These are phyloP conservation scores for Ceriops decandra DNA, from an alignment of 345 rosid genomes.

Conservation along the genomic window DNA sequence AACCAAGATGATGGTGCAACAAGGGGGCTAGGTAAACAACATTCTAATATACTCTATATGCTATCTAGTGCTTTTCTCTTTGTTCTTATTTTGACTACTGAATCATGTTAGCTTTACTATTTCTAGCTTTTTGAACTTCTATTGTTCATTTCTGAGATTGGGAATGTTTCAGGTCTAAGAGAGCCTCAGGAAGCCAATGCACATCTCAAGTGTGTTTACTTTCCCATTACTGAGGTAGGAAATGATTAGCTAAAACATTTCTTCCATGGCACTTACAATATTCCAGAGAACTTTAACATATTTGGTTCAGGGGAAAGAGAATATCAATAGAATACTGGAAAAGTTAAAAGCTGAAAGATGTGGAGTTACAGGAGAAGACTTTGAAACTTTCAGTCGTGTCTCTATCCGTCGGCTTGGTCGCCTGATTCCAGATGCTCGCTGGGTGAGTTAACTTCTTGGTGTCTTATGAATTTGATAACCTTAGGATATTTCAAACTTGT, in stretches of 20 bases:
- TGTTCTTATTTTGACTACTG: not conserved
- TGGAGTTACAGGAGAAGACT: conserved; percentile 39
- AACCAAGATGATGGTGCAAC: conserved; percentile 10
- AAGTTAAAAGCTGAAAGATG: conserved; percentile 42
- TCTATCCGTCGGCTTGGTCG: conserved; percentile 75
- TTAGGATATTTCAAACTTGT: not conserved
- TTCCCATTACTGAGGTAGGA: conserved; percentile 59
- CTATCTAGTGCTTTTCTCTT: not conserved
- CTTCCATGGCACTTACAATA: not conserved
- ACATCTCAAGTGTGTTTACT: conserved; percentile 61
- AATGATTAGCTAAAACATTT: not conserved
- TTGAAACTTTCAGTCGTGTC: conserved; percentile 49
- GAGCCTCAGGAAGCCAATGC: conserved; percentile 52
- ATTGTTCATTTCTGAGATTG: conserved; percentile 2
- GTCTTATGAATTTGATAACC: not conserved
- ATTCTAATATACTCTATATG: not conserved
- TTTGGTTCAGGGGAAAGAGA: conserved; percentile 61
- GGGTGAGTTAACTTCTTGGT: conserved; percentile 45
- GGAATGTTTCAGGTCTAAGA: conserved; percentile 32
- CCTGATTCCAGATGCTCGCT: conserved; percentile 75
- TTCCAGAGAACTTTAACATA: not conserved
- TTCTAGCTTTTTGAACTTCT: not conserved
- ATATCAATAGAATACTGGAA: conserved; percentile 50
- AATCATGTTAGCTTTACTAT: not conserved
- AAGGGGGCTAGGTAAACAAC: conserved; percentile 20